A percentile compares a stretch with the other conserved stretches of the same genome.
Evolutionary conservation across 306 rosid genomes (phyloP).

Genomic region (Glycine soja): DNA sequence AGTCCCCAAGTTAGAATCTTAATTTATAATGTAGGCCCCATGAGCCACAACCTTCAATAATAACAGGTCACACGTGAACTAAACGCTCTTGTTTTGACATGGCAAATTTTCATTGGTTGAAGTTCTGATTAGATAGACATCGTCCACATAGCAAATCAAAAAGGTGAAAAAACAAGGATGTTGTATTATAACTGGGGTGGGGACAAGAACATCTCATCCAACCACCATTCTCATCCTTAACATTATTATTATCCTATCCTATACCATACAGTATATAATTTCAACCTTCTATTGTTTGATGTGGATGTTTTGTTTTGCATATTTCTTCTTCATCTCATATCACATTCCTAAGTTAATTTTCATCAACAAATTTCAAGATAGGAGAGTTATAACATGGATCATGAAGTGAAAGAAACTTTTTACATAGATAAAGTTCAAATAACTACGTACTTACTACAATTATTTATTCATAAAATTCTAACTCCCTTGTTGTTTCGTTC

Average conservation of each 20-base stretch:
- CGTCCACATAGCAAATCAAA: conserved; percentile 51
- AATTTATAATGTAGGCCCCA: conserved; percentile 25
- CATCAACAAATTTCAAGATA: background rate
- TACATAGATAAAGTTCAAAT: background rate
- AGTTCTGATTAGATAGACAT: conserved; percentile 35
- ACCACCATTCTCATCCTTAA: conserved; percentile 40
- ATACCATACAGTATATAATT: background rate
- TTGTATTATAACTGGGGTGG: conserved; percentile 27
- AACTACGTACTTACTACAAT: background rate
- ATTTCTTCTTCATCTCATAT: background rate
- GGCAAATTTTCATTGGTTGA: conserved; percentile 50
- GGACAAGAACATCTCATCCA: conserved; percentile 50
- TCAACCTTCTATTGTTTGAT: conserved; percentile 28
- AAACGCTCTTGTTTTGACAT: conserved; percentile 25
- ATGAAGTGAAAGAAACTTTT: background rate
- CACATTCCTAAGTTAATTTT: background rate
- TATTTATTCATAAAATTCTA: background rate
- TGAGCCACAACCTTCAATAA: conserved; percentile 29
- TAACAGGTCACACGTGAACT: conserved; percentile 63
- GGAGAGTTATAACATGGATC: background rate
- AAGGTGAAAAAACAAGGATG: conserved; percentile 3
- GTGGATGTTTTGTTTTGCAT: conserved; percentile 34
- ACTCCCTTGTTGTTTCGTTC: background rate
- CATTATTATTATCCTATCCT: conserved; percentile 43
- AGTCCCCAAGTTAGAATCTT: conserved; percentile 39